Percentiles rank a stretch among this genome's conserved stretches.
Evolutionary conservation across 108 stramenopile species (phyloP).

Genomic region (Ochromonas danica): DNA sequence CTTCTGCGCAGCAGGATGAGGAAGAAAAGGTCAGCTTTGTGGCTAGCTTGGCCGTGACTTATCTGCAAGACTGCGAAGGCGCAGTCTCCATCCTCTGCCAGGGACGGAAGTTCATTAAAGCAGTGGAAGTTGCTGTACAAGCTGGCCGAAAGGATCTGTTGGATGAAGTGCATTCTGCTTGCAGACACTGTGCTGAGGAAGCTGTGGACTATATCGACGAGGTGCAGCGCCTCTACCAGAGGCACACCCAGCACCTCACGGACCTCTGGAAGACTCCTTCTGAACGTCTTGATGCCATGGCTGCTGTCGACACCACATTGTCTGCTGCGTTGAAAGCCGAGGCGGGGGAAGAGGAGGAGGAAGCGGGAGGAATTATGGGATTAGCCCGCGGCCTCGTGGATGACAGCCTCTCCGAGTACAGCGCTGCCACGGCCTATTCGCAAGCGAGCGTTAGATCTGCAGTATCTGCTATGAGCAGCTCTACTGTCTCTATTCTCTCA

Average conservation of each 20-base stretch:
- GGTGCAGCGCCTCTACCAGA: neutral
- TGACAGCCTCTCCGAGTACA: neutral
- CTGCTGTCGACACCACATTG: neutral
- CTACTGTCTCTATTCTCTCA: neutral
- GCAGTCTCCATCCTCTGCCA: neutral
- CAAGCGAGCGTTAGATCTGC: neutral
- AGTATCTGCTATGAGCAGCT: neutral
- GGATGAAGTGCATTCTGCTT: neutral
- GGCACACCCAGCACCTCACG: neutral
- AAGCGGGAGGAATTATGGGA: neutral
- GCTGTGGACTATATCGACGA: neutral
- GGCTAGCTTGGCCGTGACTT: too few relatives aligned
- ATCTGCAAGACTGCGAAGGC: too few relatives aligned
- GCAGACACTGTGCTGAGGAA: neutral
- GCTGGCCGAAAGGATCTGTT: neutral
- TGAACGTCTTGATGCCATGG: neutral
- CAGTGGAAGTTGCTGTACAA: neutral
- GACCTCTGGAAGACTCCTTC: neutral
- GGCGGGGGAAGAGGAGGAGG: neutral
- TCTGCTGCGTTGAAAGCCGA: neutral
- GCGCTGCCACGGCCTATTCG: neutral
- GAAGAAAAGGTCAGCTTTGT: too few relatives aligned
- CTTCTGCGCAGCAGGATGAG: too few relatives aligned
- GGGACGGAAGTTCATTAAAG: neutral
- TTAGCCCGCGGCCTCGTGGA: neutral